Base-by-base conservation (phyloP, 1,139 yeast species). In the Pneumocystis wakefieldiae region DNA sequence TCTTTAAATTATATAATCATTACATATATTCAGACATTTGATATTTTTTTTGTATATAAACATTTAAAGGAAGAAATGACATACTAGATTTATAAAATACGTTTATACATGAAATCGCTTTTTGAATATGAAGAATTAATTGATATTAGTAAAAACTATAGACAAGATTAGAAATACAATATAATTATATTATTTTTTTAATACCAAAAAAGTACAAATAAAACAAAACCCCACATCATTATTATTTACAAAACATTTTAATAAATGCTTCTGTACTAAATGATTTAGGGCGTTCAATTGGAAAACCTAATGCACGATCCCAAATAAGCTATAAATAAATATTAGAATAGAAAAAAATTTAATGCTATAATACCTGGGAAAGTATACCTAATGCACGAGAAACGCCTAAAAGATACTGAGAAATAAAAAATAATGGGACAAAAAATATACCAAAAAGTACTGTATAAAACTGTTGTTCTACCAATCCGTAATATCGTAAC, bases 401-500 rank as follows among this genome's bases (percentile, higher is more conserved):
- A 70, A 92, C 97, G 12, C 55, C 55, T 48, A 48, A 48, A 48
- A 17, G 19, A 24, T 24, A 48, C 17, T 48, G 6, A 48, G 14
- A 19, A 48, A 48, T 48, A 48, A 24, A 12, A 48, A 48, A 48
- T 7, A 48, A 24, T 24, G 14, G 8, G 35, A 24, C 12, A 3
- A 48, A 48, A n/a, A 15, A 48, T 19, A 12, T 24, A 83, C 97
- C 98, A 77, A 92, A 92, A 75, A 91, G 83, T 64, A 92, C 98
- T 64, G 98, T 92, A 84, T 92, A 92, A 87, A 89, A 92, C 64
- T 94, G 85, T 73, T 90, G 87, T 81, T 92, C 96, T 67, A 87
- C 87, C 78, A 92, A 83, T 70, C 97, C 97, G 81, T 91, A 92
- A 84, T 92, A 90, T 79, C 91, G 96, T 80, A 92, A 85, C 72